A percentile compares a stretch with the other conserved stretches of the same genome.
Evolutionary conservation across 495 filamentous ascomycete species (phyloP).

Genomic region (Podospora australis): DNA sequence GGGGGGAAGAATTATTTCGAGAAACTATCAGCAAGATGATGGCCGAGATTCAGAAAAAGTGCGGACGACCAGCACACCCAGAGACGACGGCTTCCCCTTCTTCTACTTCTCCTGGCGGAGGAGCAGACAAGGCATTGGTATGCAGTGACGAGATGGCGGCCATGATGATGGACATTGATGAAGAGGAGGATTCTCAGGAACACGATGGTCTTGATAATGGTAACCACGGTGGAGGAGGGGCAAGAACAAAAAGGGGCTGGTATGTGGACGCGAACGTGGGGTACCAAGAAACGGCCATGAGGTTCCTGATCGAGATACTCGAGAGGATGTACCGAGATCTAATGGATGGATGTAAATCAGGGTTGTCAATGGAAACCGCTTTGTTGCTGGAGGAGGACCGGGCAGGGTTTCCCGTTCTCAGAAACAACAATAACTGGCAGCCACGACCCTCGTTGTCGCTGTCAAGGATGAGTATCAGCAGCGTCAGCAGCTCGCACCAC

Average conservation of each 20-base stretch:
- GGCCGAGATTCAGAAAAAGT: too few species aligned
- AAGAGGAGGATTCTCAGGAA: not conserved
- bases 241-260: not conserved
- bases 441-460: too few species aligned
- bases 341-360: too few species aligned
- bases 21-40: not conserved
- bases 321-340: not conserved
- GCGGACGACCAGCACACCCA: too few species aligned
- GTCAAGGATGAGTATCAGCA: too few species aligned
- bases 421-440: not conserved
- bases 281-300: not conserved
- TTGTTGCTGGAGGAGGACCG: not conserved
- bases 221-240: not conserved
- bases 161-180: not conserved
- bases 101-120: not conserved
- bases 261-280: not conserved
- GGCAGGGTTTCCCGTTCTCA: not conserved
- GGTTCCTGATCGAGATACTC: slow-evolving; percentile 5
- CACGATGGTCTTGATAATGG: not conserved
- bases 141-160: too few species aligned
- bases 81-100: too few species aligned
- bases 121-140: not conserved
- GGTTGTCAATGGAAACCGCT: too few species aligned
- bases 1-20: not conserved
- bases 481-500: too few species aligned